Evolutionary conservation across 2,329 filamentous ascomycete genomes (phyloP).

Genomic region (Trichophaea hybrida): DNA sequence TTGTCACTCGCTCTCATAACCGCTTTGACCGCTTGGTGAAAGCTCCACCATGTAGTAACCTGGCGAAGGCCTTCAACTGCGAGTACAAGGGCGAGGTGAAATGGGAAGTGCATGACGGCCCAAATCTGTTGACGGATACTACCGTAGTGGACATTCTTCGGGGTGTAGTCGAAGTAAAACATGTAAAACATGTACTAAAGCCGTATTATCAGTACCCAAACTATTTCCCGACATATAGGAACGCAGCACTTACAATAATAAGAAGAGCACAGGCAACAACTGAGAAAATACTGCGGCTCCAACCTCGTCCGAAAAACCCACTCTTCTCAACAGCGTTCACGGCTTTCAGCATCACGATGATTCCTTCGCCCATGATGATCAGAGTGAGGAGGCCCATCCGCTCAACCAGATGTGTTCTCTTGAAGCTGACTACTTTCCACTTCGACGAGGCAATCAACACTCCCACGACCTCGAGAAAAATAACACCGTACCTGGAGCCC

Average conservation of each 20-base stretch:
- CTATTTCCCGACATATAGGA: constrained; percentile 27
- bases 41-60: constrained; percentile 37
- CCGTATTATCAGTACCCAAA: constrained; percentile 31
- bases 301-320: constrained; percentile 10
- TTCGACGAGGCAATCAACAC: constrained; percentile 41
- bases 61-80: constrained; percentile 50
- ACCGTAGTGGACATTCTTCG: constrained; percentile 35
- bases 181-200: constrained; percentile 44
- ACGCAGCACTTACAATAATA: constrained; percentile 23
- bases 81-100: constrained; percentile 48
- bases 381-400: constrained; percentile 49
- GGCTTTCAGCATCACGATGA: constrained; percentile 45
- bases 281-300: constrained; percentile 21
- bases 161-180: constrained; percentile 45
- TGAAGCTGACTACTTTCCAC: constrained; percentile 45
- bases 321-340: constrained; percentile 40
- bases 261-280: constrained; percentile 23
- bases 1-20: neutral
- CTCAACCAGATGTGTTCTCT: constrained; percentile 48
- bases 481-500: constrained; percentile 40
- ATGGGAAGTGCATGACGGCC: constrained; percentile 46
- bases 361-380: constrained; percentile 52
- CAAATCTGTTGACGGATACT: constrained; percentile 46
- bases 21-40: constrained; percentile 33
- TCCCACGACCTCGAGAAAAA: constrained; percentile 39